These are phyloP conservation scores for Fennellomyces sp. DNA, from an alignment of 371 early-diverging fungal genomes.

Conservation along the genomic window DNA sequence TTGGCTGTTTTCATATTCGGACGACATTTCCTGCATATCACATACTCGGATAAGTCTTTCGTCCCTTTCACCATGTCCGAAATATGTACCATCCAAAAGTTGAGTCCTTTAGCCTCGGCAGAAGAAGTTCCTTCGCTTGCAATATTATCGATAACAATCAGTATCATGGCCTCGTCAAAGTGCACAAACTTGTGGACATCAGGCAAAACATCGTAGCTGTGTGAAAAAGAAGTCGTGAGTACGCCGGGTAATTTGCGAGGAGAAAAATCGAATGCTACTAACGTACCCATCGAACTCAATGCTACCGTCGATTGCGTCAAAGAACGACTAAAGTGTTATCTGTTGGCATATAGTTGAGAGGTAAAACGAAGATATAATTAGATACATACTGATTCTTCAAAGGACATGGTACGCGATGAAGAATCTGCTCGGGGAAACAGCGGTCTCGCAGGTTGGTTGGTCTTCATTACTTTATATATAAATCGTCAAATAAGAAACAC, in stretches of 20 bases:
- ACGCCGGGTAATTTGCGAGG: too few species aligned
- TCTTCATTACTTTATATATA: not conserved
- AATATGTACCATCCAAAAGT: conserved; percentile 10
- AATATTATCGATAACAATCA: conserved; percentile 5
- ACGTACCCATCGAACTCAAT: conserved; percentile 12
- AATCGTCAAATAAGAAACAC: not conserved
- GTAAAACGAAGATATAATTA: not conserved
- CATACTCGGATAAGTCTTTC: too few species aligned
- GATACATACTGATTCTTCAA: not conserved
- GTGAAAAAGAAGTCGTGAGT: too few species aligned
- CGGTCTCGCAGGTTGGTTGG: not conserved
- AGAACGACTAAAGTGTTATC: not conserved
- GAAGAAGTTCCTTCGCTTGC: not conserved
- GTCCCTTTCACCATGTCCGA: too few species aligned
- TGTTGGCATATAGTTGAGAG: too few species aligned
- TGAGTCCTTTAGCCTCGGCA: not conserved
- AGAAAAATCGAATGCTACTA: not conserved
- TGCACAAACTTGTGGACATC: conserved; percentile 13
- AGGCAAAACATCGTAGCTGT: conserved; percentile 10
- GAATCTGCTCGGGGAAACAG: not conserved
- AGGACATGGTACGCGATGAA: not conserved
- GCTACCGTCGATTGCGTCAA: conserved; percentile 11
- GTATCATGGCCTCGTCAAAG: conserved; percentile 8
- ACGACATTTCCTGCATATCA: conserved; percentile 7
- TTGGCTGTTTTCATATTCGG: not conserved